Percentiles rank a stretch among this genome's conserved stretches.
Evolutionary conservation across 305 asterid species (phyloP).

Genomic region (Solanum hybrid): DNA sequence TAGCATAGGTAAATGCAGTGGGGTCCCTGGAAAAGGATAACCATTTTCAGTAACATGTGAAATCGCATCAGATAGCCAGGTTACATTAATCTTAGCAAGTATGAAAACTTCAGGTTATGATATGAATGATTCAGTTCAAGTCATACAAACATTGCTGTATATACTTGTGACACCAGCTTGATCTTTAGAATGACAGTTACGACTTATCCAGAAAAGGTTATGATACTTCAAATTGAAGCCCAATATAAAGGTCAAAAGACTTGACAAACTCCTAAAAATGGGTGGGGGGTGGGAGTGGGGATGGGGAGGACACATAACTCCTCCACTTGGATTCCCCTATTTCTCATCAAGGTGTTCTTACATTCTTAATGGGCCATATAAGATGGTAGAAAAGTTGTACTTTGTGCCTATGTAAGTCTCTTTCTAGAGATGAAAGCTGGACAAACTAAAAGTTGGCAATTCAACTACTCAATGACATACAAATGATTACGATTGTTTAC

Average conservation of each 20-base stretch:
- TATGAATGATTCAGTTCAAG: neutral
- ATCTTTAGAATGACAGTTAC: neutral
- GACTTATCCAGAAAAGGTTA: neutral
- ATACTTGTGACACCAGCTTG: constrained; percentile 5
- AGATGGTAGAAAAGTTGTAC: neutral
- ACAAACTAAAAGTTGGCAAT: neutral
- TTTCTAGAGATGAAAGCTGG: neutral
- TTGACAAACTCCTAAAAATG: neutral
- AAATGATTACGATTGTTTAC: constrained; percentile 19
- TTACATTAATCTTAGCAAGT: neutral
- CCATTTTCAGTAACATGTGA: neutral
- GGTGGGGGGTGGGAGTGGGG: neutral
- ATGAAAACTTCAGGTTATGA: neutral
- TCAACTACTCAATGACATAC: neutral
- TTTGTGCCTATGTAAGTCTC: neutral
- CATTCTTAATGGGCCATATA: neutral
- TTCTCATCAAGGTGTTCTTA: neutral
- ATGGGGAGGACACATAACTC: neutral
- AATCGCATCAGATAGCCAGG: neutral
- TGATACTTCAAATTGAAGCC: neutral
- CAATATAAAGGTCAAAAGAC: neutral
- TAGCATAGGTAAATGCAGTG: constrained; percentile 71
- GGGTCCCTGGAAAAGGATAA: constrained; percentile 50
- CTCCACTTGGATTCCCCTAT: neutral
- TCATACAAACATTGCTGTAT: neutral